Evolutionary conservation across 352 stramenopile genomes (phyloP), one percentile per base, ranked within the genome.

Genomic region (Globisporangium orthogonon): DNA sequence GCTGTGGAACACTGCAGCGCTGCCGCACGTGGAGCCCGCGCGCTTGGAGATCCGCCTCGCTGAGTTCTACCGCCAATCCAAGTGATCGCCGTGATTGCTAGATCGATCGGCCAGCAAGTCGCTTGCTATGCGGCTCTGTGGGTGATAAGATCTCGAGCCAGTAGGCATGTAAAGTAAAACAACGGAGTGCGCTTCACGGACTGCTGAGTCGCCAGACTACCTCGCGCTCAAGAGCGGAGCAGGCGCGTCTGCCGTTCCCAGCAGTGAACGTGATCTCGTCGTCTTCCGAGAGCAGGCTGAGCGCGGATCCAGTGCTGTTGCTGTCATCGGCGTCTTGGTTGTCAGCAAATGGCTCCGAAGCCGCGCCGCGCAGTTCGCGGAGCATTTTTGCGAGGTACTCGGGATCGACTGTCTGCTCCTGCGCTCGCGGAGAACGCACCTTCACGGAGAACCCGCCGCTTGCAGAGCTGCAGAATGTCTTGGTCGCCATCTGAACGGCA

Each of bases 31-130:
- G 9, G 74, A 87, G 54, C 69, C 71, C 2, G 77, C 70, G 28
- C 61, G 77, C 52, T 61, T 86, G 11, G 74, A 84, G 48, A 78
- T 81, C 44, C 73, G 77, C 13, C 60, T 87, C 40, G 66, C 60
- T 2, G 77, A 86, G 54, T 87, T 79, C 61, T 87, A 86, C 60
- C 71, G 67, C 17, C 46, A 55, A 7, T 43, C 37, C 9, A 56
- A 40, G 33, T 43, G 46, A 62, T 23, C 17, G 7, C 0, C 23
- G 23, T 23, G 23, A 23, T 23, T 23, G 23, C 0, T 23, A 23
- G 23, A 11, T 37, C 33, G 33, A 37, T 37, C 33, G 35, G 35
- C 35, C 35, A 11, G 35, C 9, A 15, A 11, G 35, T 41, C 35
- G 35, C 35, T 14, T 41, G 9, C 9, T 15, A 7, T 11, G 10